A percentile compares a stretch with the other conserved stretches of the same genome.
phyloP scores from a whole-genome alignment of 2,329 filamentous ascomycete genomes.

The Acephala macrosclerotiorum region DNA sequence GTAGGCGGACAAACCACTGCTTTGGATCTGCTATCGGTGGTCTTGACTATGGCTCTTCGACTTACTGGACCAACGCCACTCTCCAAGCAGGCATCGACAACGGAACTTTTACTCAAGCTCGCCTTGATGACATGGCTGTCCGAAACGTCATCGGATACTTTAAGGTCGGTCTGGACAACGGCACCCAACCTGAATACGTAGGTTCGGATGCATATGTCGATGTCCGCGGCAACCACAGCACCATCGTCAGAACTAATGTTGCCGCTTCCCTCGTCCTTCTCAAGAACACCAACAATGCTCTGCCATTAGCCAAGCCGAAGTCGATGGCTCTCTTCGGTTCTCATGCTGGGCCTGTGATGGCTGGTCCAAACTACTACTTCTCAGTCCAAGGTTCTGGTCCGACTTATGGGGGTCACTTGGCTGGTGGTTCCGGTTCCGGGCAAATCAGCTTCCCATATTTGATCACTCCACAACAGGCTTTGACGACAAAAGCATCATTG shows the following conservation, averaged over 20 bases:
- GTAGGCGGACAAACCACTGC: constrained; percentile 33
- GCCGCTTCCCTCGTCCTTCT: constrained; percentile 71
- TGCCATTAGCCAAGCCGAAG: constrained; percentile 80
- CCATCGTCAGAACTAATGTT: constrained; percentile 62
- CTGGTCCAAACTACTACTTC: constrained; percentile 27
- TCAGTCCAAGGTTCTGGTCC: constrained; percentile 14
- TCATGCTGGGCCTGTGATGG: constrained; percentile 67
- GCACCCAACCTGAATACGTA: constrained; percentile 69
- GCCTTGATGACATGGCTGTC: constrained; percentile 70
- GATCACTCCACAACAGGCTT: constrained; percentile 74
- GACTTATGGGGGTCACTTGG: constrained; percentile 26
- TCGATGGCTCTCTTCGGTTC: constrained; percentile 81
- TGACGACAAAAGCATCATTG: constrained; percentile 65
- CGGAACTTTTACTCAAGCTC: constrained; percentile 62
- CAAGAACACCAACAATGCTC: constrained; percentile 75
- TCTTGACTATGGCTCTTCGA: constrained; percentile 16
- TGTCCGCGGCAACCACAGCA: constrained; percentile 62
- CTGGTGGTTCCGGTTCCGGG: constrained; percentile 47
- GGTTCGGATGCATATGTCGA: constrained; percentile 75
- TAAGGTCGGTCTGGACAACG: constrained; percentile 63
- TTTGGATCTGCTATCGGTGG: constrained; percentile 40
- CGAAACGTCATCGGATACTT: constrained; percentile 72
- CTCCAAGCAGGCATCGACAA: constrained; percentile 77
- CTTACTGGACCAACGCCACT: constrained; percentile 59
- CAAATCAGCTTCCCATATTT: constrained; percentile 74